Evolutionary conservation across 352 stramenopile species (phyloP).

Genomic region (Globisporangium irregulare): DNA sequence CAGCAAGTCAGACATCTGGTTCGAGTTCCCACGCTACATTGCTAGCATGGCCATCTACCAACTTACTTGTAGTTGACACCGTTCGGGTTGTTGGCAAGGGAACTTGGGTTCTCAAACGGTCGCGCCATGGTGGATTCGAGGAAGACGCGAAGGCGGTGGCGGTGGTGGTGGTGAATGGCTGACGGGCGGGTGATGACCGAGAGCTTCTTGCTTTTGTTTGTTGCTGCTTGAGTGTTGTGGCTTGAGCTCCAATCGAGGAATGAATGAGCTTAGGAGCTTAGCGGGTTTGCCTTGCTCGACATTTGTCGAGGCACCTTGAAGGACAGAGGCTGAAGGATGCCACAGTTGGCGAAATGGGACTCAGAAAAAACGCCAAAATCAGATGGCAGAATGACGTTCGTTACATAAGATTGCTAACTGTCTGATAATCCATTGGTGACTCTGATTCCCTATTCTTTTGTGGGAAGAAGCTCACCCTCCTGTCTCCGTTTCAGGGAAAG

Average conservation of each 20-base stretch:
- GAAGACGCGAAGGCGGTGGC: neutral
- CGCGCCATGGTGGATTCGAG: neutral
- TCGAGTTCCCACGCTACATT: neutral
- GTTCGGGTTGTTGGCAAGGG: neutral
- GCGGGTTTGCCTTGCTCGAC: neutral
- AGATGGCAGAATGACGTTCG: no score
- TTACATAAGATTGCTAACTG: no score
- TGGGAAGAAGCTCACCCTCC: no score
- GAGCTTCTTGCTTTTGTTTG: neutral
- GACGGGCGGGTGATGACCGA: neutral
- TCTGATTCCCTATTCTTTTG: no score
- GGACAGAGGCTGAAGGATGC: neutral
- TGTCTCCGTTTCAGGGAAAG: no score
- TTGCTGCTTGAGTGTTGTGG: neutral
- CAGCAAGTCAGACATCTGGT: no score
- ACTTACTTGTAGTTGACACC: constrained; percentile 3
- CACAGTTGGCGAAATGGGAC: neutral
- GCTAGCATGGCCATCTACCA: no score
- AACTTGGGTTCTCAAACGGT: neutral
- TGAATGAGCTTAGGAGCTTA: neutral
- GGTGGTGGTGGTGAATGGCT: constrained; percentile 6
- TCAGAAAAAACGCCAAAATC: no score
- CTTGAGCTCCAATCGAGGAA: neutral
- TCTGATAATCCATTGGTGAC: no score
- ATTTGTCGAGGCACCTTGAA: neutral